phyloP scores from a whole-genome alignment of 352 stramenopile species.

The Phytophthora brassicae region DNA sequence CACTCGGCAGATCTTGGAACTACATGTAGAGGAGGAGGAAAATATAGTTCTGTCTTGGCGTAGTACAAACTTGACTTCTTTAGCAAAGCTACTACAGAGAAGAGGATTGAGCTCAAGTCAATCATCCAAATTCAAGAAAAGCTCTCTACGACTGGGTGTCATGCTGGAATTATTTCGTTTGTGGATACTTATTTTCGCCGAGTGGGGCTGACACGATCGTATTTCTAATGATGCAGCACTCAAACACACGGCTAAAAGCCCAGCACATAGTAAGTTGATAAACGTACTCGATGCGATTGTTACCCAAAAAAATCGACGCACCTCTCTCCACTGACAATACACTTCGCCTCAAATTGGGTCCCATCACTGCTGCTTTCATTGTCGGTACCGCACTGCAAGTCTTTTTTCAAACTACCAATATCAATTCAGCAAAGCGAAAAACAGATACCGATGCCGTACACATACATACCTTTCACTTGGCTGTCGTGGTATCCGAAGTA shows the following conservation, averaged over 20 bases:
- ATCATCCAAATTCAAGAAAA: too few relatives aligned
- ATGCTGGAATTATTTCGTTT: background rate
- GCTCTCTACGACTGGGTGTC: background rate
- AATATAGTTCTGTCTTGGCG: background rate
- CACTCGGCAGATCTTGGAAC: background rate
- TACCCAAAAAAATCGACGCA: constrained; percentile 9
- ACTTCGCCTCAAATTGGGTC: constrained; percentile 50
- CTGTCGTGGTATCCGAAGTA: constrained; percentile 31
- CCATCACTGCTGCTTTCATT: background rate
- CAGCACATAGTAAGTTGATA: constrained; percentile 4
- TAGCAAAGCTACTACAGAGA: background rate
- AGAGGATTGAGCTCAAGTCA: too few relatives aligned
- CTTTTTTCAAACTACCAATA: constrained; percentile 7
- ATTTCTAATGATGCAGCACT: constrained; percentile 17
- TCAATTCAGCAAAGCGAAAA: background rate
- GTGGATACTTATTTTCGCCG: background rate
- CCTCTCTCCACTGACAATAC: constrained; percentile 48
- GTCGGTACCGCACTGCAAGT: constrained; percentile 4
- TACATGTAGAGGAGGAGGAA: background rate
- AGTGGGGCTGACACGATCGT: constrained; percentile 12
- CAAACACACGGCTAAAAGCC: constrained; percentile 27
- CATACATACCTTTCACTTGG: constrained; percentile 12
- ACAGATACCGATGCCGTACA: too few relatives aligned
- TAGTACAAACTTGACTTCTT: background rate
- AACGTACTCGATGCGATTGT: background rate